Conservation (phyloP, 306 rosid genomes). For the Mimosa pudica region DNA sequence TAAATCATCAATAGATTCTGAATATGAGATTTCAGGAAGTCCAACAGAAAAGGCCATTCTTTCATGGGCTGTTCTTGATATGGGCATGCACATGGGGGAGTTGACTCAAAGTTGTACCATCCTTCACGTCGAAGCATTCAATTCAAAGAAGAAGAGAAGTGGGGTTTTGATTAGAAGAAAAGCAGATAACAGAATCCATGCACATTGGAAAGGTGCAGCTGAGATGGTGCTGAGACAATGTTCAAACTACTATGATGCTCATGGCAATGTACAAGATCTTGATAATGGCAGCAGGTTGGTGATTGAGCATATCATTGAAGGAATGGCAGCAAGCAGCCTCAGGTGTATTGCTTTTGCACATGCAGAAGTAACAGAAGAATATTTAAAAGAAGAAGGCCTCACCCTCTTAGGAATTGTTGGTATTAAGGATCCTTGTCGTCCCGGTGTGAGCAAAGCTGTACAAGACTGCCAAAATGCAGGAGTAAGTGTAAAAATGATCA, state of each 20-base stretch:
- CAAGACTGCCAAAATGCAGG: slow-evolving; percentile 26
- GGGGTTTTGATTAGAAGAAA: slow-evolving; percentile 39
- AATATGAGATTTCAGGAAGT: slow-evolving; percentile 44
- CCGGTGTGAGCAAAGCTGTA: slow-evolving; percentile 30
- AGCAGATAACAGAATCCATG: slow-evolving; percentile 28
- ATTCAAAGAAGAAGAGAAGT: slow-evolving; percentile 46
- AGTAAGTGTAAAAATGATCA: slow-evolving; percentile 33
- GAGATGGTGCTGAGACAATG: slow-evolving; percentile 36
- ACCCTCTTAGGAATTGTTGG: slow-evolving; percentile 29
- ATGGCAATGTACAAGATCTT: slow-evolving; percentile 3
- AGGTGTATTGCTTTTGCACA: slow-evolving; percentile 39
- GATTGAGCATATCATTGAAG: slow-evolving; percentile 33
- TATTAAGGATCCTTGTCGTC: slow-evolving; percentile 30
- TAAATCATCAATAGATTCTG: not conserved
- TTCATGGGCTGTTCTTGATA: slow-evolving; percentile 47
- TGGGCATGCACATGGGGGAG: slow-evolving; percentile 42
- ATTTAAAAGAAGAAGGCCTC: slow-evolving; percentile 22
- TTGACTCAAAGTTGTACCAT: slow-evolving; percentile 8
- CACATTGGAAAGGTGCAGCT: slow-evolving; percentile 56
- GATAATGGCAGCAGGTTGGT: not conserved
- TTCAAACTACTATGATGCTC: slow-evolving; percentile 35
- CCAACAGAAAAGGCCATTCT: slow-evolving; percentile 59
- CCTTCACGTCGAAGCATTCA: slow-evolving; percentile 47
- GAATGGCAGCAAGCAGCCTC: slow-evolving; percentile 37
- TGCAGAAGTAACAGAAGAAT: not conserved